Evolutionary conservation across 2,329 filamentous ascomycete species (phyloP), one percentile per base, ranked within the genome.

Genomic region (Penicillium brevicompactum): DNA sequence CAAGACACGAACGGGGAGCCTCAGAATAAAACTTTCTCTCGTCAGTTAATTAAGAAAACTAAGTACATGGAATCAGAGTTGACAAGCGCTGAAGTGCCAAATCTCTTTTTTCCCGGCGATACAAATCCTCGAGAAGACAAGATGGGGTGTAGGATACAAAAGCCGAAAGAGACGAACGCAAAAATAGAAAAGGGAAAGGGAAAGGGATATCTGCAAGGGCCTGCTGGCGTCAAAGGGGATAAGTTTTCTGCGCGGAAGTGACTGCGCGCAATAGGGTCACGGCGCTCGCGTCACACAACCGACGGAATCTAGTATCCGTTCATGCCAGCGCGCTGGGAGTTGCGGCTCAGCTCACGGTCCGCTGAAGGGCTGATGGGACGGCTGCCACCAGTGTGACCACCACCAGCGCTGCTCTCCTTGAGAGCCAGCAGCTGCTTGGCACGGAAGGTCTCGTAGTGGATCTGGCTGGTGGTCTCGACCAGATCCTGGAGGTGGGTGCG

Each of bases 401-500:
- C 89, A 64, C 91, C 90, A 66, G 91, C 91, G 73, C 91, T 96
- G 84, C 90, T 96, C 83, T 99, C 94, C 87, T 97, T 99, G 75
- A 99, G 85, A 55, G 94, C 94, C 73, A 99, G 82, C 70, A 99
- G 83, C 80, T 99, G 94, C 87, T 99, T 99, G 70, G 94, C 92
- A 78, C 94, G 92, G 92, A 99, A 99, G 57, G 92, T 96, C 84
- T 99, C 94, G 84, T 99, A 99, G 84, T 99, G 94, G 78, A 97
- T 99, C 83, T 99, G 94, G 67, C 92, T 97, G 46, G 94, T 99
- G 31, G 94, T 99, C 82, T 99, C 94, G 77, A 99, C 97, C 66
- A 99, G 86, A 72, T 99, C 94, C 83, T 99, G 94, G 55, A 99
- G 86, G 78, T 99, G 94, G 62, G 94, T 97, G 74, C 94, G 91